phyloP scores from a whole-genome alignment of 768 basidiomycete species.

The Suillus discolor region DNA sequence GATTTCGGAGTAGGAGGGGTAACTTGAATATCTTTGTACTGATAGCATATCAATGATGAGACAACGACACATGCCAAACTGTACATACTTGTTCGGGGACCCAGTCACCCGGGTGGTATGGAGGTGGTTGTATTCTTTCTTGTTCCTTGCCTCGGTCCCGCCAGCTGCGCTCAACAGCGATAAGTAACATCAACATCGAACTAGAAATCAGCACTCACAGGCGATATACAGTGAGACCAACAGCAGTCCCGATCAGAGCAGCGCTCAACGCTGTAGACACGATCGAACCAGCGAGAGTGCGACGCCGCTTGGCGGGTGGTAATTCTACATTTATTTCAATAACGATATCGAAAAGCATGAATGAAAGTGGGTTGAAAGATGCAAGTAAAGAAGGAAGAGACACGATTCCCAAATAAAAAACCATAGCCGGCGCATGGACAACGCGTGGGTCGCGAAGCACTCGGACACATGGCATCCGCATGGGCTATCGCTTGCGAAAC shows the following conservation, averaged over 20 bases:
- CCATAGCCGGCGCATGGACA: slow-evolving; percentile 17
- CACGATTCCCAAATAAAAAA: slow-evolving; percentile 16
- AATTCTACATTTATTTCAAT: slow-evolving; percentile 65
- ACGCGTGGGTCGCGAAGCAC: slow-evolving; percentile 25
- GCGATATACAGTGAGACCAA: slow-evolving; percentile 85
- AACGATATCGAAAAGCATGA: slow-evolving; percentile 41
- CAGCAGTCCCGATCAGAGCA: slow-evolving; percentile 84
- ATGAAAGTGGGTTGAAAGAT: slow-evolving; percentile 19
- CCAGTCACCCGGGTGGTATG: slow-evolving; percentile 67
- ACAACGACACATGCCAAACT: neutral
- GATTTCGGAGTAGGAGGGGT: slow-evolving; percentile 41
- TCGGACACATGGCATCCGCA: slow-evolving; percentile 17
- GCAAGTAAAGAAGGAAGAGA: slow-evolving; percentile 16
- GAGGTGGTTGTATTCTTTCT: slow-evolving; percentile 45
- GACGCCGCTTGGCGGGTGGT: slow-evolving; percentile 77
- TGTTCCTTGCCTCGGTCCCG: slow-evolving; percentile 69
- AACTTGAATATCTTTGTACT: slow-evolving; percentile 35
- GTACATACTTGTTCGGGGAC: slow-evolving; percentile 38
- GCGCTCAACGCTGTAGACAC: slow-evolving; percentile 84
- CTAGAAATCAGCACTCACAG: slow-evolving; percentile 53
- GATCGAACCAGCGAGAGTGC: slow-evolving; percentile 80
- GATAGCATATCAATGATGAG: neutral
- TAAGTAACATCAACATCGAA: slow-evolving; percentile 6
- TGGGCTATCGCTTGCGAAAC: slow-evolving; percentile 31
- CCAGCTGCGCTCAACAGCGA: slow-evolving; percentile 53